A percentile compares a stretch with the other conserved stretches of the same genome.
phyloP scores from a whole-genome alignment of 345 rosid genomes.

The Salix dunnii region DNA sequence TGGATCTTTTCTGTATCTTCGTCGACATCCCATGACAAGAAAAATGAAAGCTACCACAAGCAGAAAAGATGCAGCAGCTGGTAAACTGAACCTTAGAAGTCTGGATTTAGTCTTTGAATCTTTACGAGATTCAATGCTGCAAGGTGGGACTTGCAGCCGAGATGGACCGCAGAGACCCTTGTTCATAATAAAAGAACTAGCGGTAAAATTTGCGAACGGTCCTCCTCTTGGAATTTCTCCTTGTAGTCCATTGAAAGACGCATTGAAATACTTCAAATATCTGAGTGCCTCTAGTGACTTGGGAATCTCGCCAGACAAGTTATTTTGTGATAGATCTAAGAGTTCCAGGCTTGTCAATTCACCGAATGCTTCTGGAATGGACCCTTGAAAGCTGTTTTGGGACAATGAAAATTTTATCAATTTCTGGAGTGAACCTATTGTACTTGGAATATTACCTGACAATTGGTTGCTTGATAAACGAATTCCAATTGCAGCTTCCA shows the following conservation, averaged over 20 bases:
- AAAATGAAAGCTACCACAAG: not conserved
- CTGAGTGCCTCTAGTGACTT: conserved; percentile 17
- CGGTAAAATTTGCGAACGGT: conserved; percentile 18
- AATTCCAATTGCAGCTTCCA: not conserved
- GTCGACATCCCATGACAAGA: not conserved
- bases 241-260: conserved; percentile 20
- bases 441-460: not conserved
- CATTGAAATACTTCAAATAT: conserved; percentile 8
- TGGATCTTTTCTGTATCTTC: not conserved
- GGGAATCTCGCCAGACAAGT: conserved; percentile 25
- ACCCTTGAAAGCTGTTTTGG: conserved; percentile 11
- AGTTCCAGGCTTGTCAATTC: conserved; percentile 8
- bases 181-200: conserved; percentile 14
- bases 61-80: not conserved
- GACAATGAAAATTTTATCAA: conserved; percentile 2
- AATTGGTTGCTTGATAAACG: not conserved
- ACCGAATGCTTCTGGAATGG: conserved; percentile 22
- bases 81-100: not conserved
- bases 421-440: not conserved
- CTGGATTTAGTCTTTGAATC: not conserved
- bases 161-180: conserved; percentile 12
- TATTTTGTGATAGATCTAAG: conserved; percentile 23
- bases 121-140: not conserved
- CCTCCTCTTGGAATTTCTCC: conserved; percentile 24
- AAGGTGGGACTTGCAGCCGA: conserved; percentile 5